Conservation (phyloP, 495 filamentous ascomycete genomes). For the Poronia punctata region DNA sequence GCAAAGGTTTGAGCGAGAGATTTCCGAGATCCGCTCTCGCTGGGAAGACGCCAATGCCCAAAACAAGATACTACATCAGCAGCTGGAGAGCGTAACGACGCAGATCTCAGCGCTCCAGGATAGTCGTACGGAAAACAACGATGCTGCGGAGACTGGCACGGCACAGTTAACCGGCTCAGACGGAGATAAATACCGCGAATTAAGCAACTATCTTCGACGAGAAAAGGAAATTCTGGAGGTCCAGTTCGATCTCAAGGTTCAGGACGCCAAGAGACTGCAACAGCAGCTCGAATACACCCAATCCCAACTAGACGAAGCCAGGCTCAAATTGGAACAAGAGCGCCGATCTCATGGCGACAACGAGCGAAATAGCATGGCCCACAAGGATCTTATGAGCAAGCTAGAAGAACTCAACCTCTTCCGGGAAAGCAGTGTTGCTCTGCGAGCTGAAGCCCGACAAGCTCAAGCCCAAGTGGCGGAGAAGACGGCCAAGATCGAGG, state of each 20-base stretch:
- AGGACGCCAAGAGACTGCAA: constrained; percentile 78
- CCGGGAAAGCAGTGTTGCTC: constrained; percentile 83
- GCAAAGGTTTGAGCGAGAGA: constrained; percentile 73
- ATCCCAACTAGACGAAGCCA: constrained; percentile 76
- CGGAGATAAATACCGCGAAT: constrained; percentile 64
- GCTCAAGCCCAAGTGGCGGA: constrained; percentile 65
- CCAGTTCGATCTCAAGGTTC: constrained; percentile 78
- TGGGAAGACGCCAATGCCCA: constrained; percentile 76
- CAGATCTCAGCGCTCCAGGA: constrained; percentile 74
- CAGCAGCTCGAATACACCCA: constrained; percentile 85
- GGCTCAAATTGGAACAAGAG: constrained; percentile 81
- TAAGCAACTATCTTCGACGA: constrained; percentile 83
- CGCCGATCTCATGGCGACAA: constrained; percentile 68
- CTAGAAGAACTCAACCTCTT: constrained; percentile 91
- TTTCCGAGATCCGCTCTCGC: constrained; percentile 66
- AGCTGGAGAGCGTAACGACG: constrained; percentile 71
- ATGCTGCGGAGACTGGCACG: constrained; percentile 25
- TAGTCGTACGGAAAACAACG: constrained; percentile 51
- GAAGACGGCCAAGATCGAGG: constrained; percentile 65
- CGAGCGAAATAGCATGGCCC: constrained; percentile 59
- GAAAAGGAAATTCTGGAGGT: constrained; percentile 98
- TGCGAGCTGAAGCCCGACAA: constrained; percentile 78
- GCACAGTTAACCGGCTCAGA: constrained; percentile 30
- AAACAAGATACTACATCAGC: constrained; percentile 80
- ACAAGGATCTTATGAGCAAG: constrained; percentile 86